Evolutionary conservation across 1,139 yeast species (phyloP).

Genomic region (Taphrina sp.): DNA sequence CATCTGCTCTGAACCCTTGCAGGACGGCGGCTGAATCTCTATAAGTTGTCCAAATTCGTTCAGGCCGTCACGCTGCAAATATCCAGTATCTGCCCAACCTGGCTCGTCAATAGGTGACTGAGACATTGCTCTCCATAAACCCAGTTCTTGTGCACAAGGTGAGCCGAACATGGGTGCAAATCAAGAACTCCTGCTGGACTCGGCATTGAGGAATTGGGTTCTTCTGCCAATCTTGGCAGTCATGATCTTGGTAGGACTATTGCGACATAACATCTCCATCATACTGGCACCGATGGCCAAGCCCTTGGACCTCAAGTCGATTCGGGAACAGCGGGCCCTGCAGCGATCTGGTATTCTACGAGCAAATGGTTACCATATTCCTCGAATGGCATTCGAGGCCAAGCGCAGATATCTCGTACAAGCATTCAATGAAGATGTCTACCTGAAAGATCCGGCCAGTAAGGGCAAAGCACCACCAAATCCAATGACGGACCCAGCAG

Average conservation of each 20-base stretch:
- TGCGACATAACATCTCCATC: conserved; percentile 66
- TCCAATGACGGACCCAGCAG: conserved; percentile 67
- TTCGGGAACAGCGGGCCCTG: conserved; percentile 62
- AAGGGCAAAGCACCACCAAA: conserved; percentile 49
- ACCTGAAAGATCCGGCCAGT: conserved; percentile 51
- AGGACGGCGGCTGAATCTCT: no score
- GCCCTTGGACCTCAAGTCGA: conserved; percentile 52
- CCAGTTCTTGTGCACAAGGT: not conserved
- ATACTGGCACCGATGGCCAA: conserved; percentile 61
- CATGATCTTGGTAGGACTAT: conserved; percentile 85
- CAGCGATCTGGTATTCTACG: conserved; percentile 57
- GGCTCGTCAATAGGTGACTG: no score
- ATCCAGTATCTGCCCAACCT: no score
- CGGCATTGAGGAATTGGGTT: conserved; percentile 75
- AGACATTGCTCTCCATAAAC: no score
- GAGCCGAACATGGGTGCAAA: not conserved
- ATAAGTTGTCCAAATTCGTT: no score
- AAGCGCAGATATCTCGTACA: conserved; percentile 52
- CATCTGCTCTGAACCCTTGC: no score
- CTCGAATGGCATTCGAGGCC: conserved; percentile 51
- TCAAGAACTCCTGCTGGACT: conserved; percentile 25
- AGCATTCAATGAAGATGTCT: conserved; percentile 55
- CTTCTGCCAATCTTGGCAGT: conserved; percentile 82
- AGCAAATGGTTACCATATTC: conserved; percentile 51
- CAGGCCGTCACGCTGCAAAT: no score